A percentile compares a stretch with the other conserved stretches of the same genome.
These are phyloP conservation scores for Sungouiozyma ichnusensis DNA, from an alignment of 805 yeast genomes.

Conservation along the genomic window DNA sequence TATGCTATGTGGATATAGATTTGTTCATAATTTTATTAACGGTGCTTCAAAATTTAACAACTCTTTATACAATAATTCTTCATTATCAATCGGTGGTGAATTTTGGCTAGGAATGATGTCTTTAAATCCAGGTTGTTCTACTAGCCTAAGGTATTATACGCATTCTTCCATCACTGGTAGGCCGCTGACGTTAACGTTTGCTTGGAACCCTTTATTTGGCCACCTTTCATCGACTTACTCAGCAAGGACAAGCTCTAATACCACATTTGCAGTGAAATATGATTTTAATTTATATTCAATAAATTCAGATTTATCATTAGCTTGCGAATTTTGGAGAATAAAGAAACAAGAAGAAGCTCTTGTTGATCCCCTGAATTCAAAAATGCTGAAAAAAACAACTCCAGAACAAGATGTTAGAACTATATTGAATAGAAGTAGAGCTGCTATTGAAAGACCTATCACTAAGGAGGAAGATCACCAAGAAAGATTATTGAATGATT, in stretches of 20 bases:
- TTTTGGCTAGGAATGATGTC: conserved; percentile 77
- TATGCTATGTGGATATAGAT: conserved; percentile 68
- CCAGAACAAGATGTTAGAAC: background rate
- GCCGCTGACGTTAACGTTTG: conserved; percentile 79
- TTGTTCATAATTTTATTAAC: conserved; percentile 52
- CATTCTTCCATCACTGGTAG: conserved; percentile 78
- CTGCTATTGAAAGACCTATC: background rate
- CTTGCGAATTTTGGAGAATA: conserved; percentile 69
- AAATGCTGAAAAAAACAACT: background rate
- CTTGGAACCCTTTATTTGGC: conserved; percentile 84
- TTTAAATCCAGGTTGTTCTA: conserved; percentile 82
- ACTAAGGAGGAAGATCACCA: conserved; percentile 3
- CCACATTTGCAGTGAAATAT: conserved; percentile 74
- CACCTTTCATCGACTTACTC: conserved; percentile 82
- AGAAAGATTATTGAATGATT: conserved; percentile 17
- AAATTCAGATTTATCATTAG: conserved; percentile 75
- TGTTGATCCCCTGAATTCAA: background rate
- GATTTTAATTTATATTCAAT: conserved; percentile 89
- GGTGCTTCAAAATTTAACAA: conserved; percentile 31
- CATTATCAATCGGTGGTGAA: conserved; percentile 71
- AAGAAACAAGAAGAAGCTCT: background rate
- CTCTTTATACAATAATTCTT: conserved; percentile 47
- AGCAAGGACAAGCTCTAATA: conserved; percentile 61
- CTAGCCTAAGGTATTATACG: conserved; percentile 77
- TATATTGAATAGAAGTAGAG: background rate